Conservation (phyloP, 768 basidiomycete species). For the Leccinum barrowsii region DNA sequence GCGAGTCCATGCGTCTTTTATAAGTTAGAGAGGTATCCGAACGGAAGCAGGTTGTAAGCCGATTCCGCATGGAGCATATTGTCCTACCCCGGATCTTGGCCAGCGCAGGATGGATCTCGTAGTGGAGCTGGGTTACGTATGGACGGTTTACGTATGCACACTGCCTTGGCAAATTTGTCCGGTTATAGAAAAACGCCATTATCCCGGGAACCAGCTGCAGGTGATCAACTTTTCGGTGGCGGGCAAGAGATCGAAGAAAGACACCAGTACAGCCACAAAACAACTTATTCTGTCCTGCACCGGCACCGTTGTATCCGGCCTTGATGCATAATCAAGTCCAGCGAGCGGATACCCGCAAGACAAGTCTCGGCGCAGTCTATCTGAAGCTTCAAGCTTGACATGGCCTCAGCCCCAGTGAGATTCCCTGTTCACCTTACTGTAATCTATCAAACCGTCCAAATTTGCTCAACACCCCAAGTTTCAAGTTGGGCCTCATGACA, state of each 20-base stretch:
- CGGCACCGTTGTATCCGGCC: background rate
- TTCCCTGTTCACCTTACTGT: background rate
- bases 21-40: slow-evolving; percentile 4
- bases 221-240: background rate
- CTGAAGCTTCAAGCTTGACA: background rate
- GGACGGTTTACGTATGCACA: background rate
- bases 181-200: background rate
- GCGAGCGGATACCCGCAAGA: background rate
- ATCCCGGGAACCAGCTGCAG: background rate
- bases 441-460: background rate
- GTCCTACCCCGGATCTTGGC: slow-evolving; percentile 14
- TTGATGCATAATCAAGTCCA: background rate
- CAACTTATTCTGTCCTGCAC: background rate
- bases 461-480: background rate
- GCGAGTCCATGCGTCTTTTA: slow-evolving; percentile 14
- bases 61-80: background rate
- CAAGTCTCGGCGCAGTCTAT: background rate
- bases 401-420: background rate
- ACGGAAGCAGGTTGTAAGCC: background rate
- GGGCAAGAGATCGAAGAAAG: background rate
- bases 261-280: background rate
- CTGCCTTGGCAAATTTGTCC: no score
- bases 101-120: slow-evolving; percentile 9
- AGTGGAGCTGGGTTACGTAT: background rate
- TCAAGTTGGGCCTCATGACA: background rate